Evolutionary conservation across 1,284 basidiomycete genomes (phyloP).

Genomic region (Ceratobasidium sp.): DNA sequence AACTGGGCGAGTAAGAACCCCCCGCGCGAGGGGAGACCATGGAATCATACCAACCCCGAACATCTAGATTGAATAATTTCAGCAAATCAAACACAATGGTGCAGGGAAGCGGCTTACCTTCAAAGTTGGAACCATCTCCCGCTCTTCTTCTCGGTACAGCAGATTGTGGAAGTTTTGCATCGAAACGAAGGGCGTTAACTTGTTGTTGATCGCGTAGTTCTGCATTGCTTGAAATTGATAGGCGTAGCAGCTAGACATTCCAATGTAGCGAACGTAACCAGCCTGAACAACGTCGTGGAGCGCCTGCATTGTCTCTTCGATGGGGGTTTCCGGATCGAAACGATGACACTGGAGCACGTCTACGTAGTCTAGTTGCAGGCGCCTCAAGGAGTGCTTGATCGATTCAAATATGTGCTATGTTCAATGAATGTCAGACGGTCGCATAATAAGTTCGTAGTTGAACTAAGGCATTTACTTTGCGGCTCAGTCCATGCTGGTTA

Average conservation of each 20-base stretch:
- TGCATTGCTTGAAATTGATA: conserved; percentile 44
- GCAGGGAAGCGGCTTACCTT: conserved; percentile 20
- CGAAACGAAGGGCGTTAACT: conserved; percentile 37
- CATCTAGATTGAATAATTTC: conserved; percentile 51
- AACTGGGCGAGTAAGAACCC: conserved; percentile 59
- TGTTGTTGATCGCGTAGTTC: conserved; percentile 44
- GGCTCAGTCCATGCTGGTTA: conserved; percentile 55
- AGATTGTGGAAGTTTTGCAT: conserved; percentile 43
- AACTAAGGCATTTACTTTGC: conserved; percentile 49
- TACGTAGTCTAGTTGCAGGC: conserved; percentile 45
- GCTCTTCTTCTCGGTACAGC: conserved; percentile 45
- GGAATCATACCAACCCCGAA: conserved; percentile 60
- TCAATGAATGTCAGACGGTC: background rate
- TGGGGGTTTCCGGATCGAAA: conserved; percentile 47
- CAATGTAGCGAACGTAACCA: conserved; percentile 33
- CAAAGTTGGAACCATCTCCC: conserved; percentile 44
- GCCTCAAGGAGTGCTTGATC: conserved; percentile 17
- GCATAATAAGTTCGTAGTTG: conserved; percentile 3
- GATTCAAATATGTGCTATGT: conserved; percentile 51
- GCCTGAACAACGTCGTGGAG: conserved; percentile 48
- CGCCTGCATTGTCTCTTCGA: conserved; percentile 48
- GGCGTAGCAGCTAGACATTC: conserved; percentile 34
- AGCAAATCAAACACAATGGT: background rate
- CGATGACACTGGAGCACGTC: conserved; percentile 49
- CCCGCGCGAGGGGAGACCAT: conserved; percentile 64